Percentiles rank a stretch among this genome's conserved stretches.
phyloP scores from a whole-genome alignment of 768 basidiomycete species.

The Auriscalpium microsporum region DNA sequence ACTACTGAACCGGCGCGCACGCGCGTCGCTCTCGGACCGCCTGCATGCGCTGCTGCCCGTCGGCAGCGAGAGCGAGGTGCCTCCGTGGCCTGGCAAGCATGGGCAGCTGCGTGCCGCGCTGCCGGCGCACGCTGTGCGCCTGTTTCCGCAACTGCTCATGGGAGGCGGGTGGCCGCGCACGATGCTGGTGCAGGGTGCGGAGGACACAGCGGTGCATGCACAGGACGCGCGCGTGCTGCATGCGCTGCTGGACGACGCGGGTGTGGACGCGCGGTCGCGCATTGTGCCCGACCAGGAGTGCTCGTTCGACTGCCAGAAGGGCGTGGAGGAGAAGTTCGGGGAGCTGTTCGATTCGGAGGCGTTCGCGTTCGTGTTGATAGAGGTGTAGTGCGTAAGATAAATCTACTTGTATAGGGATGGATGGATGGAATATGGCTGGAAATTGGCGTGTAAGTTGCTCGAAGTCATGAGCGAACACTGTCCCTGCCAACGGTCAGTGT shows the following conservation, averaged over 20 bases:
- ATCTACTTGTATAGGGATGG: too few species aligned
- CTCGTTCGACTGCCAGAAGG: slow-evolving; percentile 44
- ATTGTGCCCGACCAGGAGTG: slow-evolving; percentile 41
- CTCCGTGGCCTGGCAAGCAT: not conserved
- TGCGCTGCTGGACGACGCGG: slow-evolving; percentile 25
- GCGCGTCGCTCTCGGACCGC: slow-evolving; percentile 36
- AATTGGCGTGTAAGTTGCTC: too few species aligned
- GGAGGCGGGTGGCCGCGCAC: slow-evolving; percentile 35
- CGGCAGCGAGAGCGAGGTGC: not conserved
- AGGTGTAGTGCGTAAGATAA: too few species aligned
- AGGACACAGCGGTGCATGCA: slow-evolving; percentile 37
- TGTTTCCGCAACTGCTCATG: slow-evolving; percentile 42
- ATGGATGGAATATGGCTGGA: too few species aligned
- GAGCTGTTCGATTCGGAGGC: slow-evolving; percentile 30
- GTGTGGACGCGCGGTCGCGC: slow-evolving; percentile 28
- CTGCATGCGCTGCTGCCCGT: slow-evolving; percentile 25
- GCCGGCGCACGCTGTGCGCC: slow-evolving; percentile 22
- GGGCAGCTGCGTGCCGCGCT: slow-evolving; percentile 9
- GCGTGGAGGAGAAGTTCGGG: slow-evolving; percentile 34
- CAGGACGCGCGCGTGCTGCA: slow-evolving; percentile 33
- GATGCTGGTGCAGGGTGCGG: slow-evolving; percentile 39
- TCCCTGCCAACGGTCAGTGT: too few species aligned
- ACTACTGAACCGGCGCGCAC: slow-evolving; percentile 45
- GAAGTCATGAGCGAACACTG: too few species aligned
- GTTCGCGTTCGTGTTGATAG: slow-evolving; percentile 17